phyloP scores from a whole-genome alignment of 2,329 filamentous ascomycete genomes.

The Eutypella sp. region DNA sequence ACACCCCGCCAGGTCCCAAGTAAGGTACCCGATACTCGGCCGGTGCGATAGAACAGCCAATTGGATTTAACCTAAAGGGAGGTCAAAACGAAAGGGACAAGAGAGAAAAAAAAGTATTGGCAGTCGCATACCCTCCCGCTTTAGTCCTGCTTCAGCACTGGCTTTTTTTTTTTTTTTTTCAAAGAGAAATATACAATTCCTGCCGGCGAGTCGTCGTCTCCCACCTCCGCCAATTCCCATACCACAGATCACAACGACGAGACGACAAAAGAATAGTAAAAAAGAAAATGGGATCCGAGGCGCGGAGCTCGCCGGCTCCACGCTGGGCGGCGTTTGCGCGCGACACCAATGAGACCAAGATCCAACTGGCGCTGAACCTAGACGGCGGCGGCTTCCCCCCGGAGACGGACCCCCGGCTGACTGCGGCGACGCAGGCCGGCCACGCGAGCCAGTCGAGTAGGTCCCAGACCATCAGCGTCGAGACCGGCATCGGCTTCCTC shows the following conservation, averaged over 20 bases:
- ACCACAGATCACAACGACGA: too few relatives aligned
- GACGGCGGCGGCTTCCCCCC: conserved; percentile 78
- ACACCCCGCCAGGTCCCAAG: too few relatives aligned
- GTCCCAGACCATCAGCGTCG: conserved; percentile 79
- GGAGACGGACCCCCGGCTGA: conserved; percentile 53
- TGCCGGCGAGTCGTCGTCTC: too few relatives aligned
- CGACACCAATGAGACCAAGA: conserved; percentile 97
- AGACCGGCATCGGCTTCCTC: conserved; percentile 94
- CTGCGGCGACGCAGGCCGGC: conserved; percentile 48
- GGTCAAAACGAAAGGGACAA: too few relatives aligned
- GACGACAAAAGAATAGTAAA: too few relatives aligned
- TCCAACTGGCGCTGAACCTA: conserved; percentile 85
- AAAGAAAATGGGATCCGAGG: conserved; percentile 27
- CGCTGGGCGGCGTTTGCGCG: conserved; percentile 77
- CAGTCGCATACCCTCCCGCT: too few relatives aligned
- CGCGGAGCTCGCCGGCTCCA: conserved; percentile 21
- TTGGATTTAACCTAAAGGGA: not conserved
- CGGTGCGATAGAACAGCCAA: not conserved
- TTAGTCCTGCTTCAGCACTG: too few relatives aligned
- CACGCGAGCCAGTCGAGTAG: conserved; percentile 84
- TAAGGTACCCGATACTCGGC: not conserved
- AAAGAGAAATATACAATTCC: too few relatives aligned
- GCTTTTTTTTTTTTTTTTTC: too few relatives aligned
- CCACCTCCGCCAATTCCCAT: not conserved
- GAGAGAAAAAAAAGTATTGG: not conserved